Conservation (phyloP, 169 alveolate species). For the Eimeria tenella region DNA sequence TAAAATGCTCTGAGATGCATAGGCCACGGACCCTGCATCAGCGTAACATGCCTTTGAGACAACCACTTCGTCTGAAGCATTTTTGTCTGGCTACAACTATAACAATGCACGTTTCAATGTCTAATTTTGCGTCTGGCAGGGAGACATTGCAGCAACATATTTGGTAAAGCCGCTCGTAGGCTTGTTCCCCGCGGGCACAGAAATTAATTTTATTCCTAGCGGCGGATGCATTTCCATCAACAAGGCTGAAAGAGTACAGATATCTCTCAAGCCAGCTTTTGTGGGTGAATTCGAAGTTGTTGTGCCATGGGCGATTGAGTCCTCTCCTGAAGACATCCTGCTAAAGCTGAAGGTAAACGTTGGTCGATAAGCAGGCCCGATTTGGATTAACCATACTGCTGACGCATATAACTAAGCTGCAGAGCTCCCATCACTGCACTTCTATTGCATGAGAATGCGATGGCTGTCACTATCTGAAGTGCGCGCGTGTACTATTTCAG, state of each 20-base stretch:
- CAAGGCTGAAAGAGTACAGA: constrained; percentile 88
- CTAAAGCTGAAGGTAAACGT: constrained; percentile 48
- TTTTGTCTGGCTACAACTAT: too few species aligned
- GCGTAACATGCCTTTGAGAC: too few species aligned
- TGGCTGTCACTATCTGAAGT: background rate
- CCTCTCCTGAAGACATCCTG: constrained; percentile 83
- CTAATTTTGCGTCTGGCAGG: constrained; percentile 45
- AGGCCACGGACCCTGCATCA: too few species aligned
- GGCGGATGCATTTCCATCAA: constrained; percentile 92
- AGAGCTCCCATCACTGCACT: too few species aligned
- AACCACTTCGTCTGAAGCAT: too few species aligned
- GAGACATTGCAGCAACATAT: constrained; percentile 70
- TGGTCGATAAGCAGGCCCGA: too few species aligned
- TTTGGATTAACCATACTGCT: background rate
- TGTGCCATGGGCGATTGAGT: constrained; percentile 92
- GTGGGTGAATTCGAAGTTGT: constrained; percentile 96
- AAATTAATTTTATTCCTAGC: constrained; percentile 88
- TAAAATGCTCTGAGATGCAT: too few species aligned
- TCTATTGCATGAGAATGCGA: too few species aligned
- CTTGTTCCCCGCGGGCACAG: constrained; percentile 90
- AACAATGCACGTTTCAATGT: too few species aligned
- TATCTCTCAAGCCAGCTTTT: constrained; percentile 89
- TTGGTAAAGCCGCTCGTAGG: constrained; percentile 83
- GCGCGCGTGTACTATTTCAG: background rate
- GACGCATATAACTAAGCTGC: background rate